Base-by-base conservation (phyloP, 495 filamentous ascomycete genomes). In the Penicillium argentinense region DNA sequence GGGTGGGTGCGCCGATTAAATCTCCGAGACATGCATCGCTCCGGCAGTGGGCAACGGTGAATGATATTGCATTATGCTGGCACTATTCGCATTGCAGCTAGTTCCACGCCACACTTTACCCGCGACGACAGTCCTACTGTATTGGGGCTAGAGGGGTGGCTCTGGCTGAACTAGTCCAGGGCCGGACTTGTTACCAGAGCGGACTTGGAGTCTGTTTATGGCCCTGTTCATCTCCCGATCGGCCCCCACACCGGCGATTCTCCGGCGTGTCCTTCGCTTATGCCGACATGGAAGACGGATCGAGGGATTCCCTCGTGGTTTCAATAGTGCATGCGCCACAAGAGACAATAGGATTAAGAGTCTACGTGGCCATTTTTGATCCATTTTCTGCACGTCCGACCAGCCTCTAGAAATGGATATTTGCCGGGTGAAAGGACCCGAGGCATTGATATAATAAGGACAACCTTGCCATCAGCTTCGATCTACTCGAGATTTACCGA, bases 211-310 rank as follows among this genome's bases (percentile, higher is more conserved):
- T 27, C 9, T 18, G n/a, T 5, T 32, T 36, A 7, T 36, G 17
- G 33, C 37, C 24, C 21, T 34, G 23, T 38, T 42, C 44, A 53
- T 42, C 37, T 53, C 30, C 49, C 43, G 26, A 48, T 39, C 39
- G 30, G 39, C 25, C 39, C 33, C 39, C 49, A 52, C 49, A 29
- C n/a, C n/a, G n/a, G n/a, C n/a, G n/a, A n/a, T n/a, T n/a, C n/a
- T n/a, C 16, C 16, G 7, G n/a, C 5, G 11, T 19, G 7, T 36
- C 33, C 33, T 36, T 36, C 33, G 39, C 25, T 14, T 17, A 47
- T 3, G 2, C 33, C 33, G 17, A 18, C n/a, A 36, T 36, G 9
- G 17, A 36, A 26, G 25, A 5, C 25, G n/a, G n/a, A 26, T 26
- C 11, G 6, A 30, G 21, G 17, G 16, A 36, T 36, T 12, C 8